Conservation (phyloP, 805 yeast genomes). For the Blastobotrys muscicola region DNA sequence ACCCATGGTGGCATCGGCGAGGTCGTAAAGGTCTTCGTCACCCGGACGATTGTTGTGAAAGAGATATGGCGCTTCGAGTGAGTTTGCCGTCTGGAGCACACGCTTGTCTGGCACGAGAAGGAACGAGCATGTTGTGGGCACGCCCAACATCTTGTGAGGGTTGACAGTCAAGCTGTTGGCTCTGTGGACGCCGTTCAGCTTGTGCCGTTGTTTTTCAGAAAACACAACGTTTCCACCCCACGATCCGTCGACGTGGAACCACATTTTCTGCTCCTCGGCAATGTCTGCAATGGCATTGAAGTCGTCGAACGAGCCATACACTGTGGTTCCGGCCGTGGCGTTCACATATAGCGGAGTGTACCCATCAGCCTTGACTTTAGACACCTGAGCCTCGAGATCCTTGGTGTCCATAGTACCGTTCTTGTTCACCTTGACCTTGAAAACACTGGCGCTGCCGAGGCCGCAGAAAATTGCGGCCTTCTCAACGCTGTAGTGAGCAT, state of each 20-base stretch:
- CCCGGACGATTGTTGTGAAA: conserved; percentile 52
- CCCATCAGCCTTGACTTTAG: conserved; percentile 40
- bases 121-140: conserved; percentile 61
- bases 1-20: conserved; percentile 88
- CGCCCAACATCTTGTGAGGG: conserved; percentile 87
- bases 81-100: conserved; percentile 60
- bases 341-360: conserved; percentile 64
- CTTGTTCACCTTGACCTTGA: conserved; percentile 49
- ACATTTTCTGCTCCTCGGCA: conserved; percentile 45
- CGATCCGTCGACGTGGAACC: conserved; percentile 84
- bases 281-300: conserved; percentile 45
- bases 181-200: conserved; percentile 48
- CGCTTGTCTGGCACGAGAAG: conserved; percentile 60
- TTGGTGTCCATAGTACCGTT: conserved; percentile 49
- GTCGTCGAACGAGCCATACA: conserved; percentile 74
- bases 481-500: conserved; percentile 72
- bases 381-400: conserved; percentile 39
- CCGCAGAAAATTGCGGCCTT: conserved; percentile 75
- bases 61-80: conserved; percentile 69
- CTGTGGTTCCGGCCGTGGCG: conserved; percentile 87
- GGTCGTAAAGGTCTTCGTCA: conserved; percentile 49
- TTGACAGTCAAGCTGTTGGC: conserved; percentile 74
- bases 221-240: conserved; percentile 87
- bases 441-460: conserved; percentile 51
- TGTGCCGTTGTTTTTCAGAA: conserved; percentile 37